Conservation (phyloP, 129 eudicot genomes). For the Tagetes patula region DNA sequence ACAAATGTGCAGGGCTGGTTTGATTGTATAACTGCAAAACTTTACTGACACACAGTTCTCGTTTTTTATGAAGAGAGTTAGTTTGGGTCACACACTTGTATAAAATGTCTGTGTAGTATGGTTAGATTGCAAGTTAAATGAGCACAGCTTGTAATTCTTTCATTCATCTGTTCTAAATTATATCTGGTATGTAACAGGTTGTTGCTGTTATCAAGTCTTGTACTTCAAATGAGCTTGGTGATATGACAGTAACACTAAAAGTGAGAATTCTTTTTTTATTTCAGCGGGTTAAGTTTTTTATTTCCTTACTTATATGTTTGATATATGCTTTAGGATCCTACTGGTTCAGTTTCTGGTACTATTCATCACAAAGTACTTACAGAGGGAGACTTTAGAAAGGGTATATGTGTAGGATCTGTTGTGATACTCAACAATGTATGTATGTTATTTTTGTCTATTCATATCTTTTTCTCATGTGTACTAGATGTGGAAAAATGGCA, state of each 20-base stretch:
- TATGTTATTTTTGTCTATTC: conserved; percentile 22
- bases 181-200: conserved; percentile 49
- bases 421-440: conserved; percentile 84
- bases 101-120: conserved; percentile 5
- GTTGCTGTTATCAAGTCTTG: conserved; percentile 79
- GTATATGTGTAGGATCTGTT: conserved; percentile 56
- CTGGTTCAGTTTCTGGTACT: conserved; percentile 66
- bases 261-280: conserved; percentile 29
- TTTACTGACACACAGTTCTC: not conserved
- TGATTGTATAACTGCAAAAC: not conserved
- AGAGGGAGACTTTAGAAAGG: conserved; percentile 55
- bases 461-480: conserved; percentile 8
- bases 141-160: not conserved
- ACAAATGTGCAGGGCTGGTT: not conserved
- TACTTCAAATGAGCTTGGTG: conserved; percentile 78
- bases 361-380: conserved; percentile 70
- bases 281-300: not conserved
- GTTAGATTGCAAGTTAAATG: conserved; percentile 14
- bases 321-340: conserved; percentile 60
- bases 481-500: not conserved
- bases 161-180: not conserved
- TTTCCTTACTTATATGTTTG: conserved; percentile 27
- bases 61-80: not conserved
- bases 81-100: not conserved
- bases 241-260: conserved; percentile 68